phyloP scores from a whole-genome alignment of 2,329 filamentous ascomycete genomes.

The Phoma herbarum region DNA sequence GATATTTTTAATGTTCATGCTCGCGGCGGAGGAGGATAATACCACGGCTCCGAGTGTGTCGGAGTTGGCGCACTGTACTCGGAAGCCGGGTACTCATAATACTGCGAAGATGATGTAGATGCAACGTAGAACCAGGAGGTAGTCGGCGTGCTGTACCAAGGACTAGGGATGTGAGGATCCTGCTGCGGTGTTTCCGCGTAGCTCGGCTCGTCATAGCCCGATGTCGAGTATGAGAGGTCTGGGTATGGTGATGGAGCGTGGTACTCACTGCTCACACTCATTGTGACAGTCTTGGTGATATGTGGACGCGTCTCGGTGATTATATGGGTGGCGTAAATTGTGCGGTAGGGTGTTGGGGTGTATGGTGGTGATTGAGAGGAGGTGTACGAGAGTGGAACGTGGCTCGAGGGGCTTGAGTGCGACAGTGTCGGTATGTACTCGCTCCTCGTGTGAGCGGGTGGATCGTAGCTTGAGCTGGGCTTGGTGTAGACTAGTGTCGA shows the following conservation, averaged over 20 bases:
- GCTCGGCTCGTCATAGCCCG: background rate
- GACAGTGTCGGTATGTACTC: background rate
- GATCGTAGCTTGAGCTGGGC: background rate
- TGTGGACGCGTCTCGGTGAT: background rate
- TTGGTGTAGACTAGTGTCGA: background rate
- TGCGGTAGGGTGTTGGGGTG: background rate
- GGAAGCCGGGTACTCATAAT: background rate
- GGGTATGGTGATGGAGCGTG: background rate
- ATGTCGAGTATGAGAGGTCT: background rate
- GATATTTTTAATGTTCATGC: background rate
- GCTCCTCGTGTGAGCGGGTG: background rate
- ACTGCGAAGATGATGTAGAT: background rate
- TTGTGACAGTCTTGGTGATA: conserved; percentile 1
- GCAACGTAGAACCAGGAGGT: background rate
- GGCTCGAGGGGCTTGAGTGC: background rate
- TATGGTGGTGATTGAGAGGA: background rate
- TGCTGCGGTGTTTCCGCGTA: background rate
- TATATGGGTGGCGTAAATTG: conserved; percentile 4
- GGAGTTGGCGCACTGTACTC: background rate
- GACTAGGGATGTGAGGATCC: background rate
- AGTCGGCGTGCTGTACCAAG: background rate
- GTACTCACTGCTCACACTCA: background rate
- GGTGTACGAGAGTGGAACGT: background rate
- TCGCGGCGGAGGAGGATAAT: background rate
- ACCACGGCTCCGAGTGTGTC: background rate